Evolutionary conservation across 345 rosid species (phyloP).

Genomic region (Draba incana): DNA sequence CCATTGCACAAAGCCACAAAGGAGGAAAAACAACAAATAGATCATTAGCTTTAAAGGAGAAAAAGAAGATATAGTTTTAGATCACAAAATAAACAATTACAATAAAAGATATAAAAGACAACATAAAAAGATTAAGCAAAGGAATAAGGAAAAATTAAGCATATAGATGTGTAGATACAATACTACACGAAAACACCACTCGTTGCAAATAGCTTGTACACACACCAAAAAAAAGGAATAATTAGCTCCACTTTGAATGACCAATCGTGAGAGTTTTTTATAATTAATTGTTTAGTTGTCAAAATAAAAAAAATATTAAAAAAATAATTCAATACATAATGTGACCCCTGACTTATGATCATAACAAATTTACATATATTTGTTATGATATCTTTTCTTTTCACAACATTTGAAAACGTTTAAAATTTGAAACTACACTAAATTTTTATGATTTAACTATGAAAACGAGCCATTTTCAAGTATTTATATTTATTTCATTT

Average conservation of each 20-base stretch:
- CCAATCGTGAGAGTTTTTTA: no score
- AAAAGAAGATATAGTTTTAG: conserved; percentile 32
- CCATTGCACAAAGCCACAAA: conserved; percentile 23
- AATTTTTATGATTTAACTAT: background rate
- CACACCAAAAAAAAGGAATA: background rate
- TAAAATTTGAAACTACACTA: background rate
- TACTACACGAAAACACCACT: no score
- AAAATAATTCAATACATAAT: background rate
- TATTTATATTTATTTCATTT: background rate
- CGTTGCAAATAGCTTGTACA: background rate
- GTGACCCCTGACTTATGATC: conserved; percentile 20
- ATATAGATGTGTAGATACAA: conserved; percentile 15
- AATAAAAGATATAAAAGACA: conserved; percentile 2
- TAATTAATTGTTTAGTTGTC: no score
- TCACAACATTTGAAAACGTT: background rate
- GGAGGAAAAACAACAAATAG: conserved; percentile 33
- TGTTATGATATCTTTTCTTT: background rate
- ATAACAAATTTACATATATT: background rate
- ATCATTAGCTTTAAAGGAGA: conserved; percentile 27
- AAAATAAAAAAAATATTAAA: no score
- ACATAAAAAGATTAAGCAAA: background rate
- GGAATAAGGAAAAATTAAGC: background rate
- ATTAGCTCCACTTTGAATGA: background rate
- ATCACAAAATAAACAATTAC: conserved; percentile 21
- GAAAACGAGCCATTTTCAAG: background rate